Evolutionary conservation across 192 early-diverging fungal species (phyloP).

Genomic region (Linnemannia exigua): DNA sequence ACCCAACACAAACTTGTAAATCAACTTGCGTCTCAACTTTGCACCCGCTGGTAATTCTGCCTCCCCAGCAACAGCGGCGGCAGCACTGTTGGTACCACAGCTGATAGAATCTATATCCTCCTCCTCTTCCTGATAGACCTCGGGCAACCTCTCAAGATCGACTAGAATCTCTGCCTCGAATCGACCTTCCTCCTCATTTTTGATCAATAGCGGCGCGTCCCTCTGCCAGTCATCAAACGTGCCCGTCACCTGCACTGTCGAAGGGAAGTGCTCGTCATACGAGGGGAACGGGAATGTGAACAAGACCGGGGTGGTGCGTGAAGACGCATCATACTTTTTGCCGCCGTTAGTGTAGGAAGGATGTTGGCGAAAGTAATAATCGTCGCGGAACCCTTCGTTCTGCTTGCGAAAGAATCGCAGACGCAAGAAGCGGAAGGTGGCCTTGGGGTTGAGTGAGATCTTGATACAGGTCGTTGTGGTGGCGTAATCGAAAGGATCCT

Average conservation of each 20-base stretch:
- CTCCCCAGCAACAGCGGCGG: not conserved
- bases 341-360: not conserved
- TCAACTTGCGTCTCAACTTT: slow-evolving; percentile 6
- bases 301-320: slow-evolving; percentile 5
- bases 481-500: not conserved
- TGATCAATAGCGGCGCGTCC: not conserved
- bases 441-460: slow-evolving; percentile 14
- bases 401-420: slow-evolving; percentile 6
- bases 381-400: not conserved
- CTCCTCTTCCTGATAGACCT: not conserved
- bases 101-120: not conserved
- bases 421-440: not conserved
- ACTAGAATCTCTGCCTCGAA: slow-evolving; percentile 19
- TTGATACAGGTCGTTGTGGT: slow-evolving; percentile 17
- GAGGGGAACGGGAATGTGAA: slow-evolving; percentile 26
- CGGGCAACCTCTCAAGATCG: slow-evolving; percentile 12
- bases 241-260: slow-evolving; percentile 23
- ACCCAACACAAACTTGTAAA: slow-evolving; percentile 36
- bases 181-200: slow-evolving; percentile 10
- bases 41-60: not conserved
- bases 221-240: slow-evolving; percentile 31
- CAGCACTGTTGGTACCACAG: not conserved
- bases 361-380: slow-evolving; percentile 5
- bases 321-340: not conserved
- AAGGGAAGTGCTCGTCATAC: slow-evolving; percentile 8